A percentile compares a stretch with the other conserved stretches of the same genome.
These are phyloP conservation scores for Yarrowia sp. DNA, from an alignment of 805 yeast genomes.

Conservation along the genomic window DNA sequence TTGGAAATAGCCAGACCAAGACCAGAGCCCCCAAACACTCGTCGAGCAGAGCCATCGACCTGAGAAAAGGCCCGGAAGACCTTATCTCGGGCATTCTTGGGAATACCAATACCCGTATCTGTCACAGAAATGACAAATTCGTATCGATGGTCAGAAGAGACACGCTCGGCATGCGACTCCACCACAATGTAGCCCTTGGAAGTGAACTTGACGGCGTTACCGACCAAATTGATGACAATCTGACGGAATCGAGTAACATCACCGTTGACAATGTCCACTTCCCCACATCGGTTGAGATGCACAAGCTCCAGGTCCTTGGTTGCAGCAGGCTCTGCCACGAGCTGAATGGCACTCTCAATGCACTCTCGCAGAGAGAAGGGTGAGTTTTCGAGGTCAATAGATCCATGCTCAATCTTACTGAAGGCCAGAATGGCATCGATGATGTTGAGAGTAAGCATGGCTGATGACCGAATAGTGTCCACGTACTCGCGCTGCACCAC, in stretches of 20 bases:
- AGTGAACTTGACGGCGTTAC: constrained; percentile 55
- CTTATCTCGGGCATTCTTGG: constrained; percentile 43
- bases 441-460: constrained; percentile 50
- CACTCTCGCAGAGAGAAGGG: constrained; percentile 47
- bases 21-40: constrained; percentile 54
- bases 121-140: constrained; percentile 44
- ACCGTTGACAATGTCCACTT: constrained; percentile 43
- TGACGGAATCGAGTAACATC: constrained; percentile 52
- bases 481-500: constrained; percentile 49
- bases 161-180: constrained; percentile 34
- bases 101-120: constrained; percentile 56
- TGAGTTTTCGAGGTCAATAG: constrained; percentile 44
- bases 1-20: constrained; percentile 49
- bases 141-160: constrained; percentile 40
- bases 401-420: constrained; percentile 55
- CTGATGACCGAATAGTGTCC: constrained; percentile 50
- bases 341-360: constrained; percentile 48
- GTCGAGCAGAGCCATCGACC: constrained; percentile 52
- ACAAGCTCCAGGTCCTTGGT: constrained; percentile 46
- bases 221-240: constrained; percentile 50
- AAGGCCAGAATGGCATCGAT: constrained; percentile 55
- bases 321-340: constrained; percentile 49
- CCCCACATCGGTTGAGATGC: constrained; percentile 44
- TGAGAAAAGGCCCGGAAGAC: constrained; percentile 54
- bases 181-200: constrained; percentile 44